Evolutionary conservation across 257 asterid species (phyloP).

Genomic region (Prunella vulgaris): DNA sequence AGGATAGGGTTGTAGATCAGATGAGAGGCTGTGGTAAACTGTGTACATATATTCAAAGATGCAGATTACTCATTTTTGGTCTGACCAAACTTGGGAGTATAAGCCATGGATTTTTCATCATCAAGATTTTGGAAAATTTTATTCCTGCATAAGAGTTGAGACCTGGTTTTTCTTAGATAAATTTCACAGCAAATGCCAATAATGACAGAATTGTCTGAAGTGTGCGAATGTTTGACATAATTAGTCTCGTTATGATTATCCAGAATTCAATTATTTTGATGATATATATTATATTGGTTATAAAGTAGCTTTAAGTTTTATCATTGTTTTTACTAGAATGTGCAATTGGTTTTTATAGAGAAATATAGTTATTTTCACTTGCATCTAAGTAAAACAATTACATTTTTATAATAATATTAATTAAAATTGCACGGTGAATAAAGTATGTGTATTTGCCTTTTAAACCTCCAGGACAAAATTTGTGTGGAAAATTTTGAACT

Average conservation of each 20-base stretch:
- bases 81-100: not conserved
- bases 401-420: too few relatives aligned
- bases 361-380: too few relatives aligned
- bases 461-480: too few relatives aligned
- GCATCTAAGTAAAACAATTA: too few relatives aligned
- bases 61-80: not conserved
- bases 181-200: not conserved
- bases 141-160: not conserved
- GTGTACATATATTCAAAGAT: not conserved
- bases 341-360: too few relatives aligned
- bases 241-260: too few relatives aligned
- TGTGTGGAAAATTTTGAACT: not conserved
- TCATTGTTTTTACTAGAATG: too few relatives aligned
- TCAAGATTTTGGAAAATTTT: not conserved
- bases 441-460: too few relatives aligned
- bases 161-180: not conserved
- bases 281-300: too few relatives aligned
- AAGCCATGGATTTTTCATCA: too few relatives aligned
- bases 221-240: not conserved
- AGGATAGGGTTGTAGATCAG: constrained; percentile 10
- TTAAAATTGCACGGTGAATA: too few relatives aligned
- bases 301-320: too few relatives aligned
- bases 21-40: not conserved
- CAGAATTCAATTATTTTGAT: not conserved
- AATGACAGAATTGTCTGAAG: not conserved